Evolutionary conservation across 805 yeast genomes (phyloP).

Genomic region (Yarrowia porcina): DNA sequence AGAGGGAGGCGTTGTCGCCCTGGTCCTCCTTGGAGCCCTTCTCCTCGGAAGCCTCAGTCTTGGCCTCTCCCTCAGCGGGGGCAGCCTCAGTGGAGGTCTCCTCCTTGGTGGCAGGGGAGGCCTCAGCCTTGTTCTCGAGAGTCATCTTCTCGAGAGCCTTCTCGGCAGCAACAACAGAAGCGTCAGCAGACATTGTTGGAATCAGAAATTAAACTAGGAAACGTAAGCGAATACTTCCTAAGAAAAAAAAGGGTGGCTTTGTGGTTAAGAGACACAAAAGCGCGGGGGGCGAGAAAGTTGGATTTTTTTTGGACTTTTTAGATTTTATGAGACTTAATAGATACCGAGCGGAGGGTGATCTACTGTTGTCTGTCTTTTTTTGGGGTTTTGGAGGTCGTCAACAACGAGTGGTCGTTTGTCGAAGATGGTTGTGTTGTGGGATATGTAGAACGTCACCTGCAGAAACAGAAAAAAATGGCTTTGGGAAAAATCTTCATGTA

Average conservation of each 20-base stretch:
- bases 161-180: conserved; percentile 40
- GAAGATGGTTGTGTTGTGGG: conserved; percentile 26
- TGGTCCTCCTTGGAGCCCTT: conserved; percentile 30
- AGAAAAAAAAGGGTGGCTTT: conserved; percentile 7
- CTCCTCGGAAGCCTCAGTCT: conserved; percentile 47
- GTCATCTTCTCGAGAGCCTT: conserved; percentile 40
- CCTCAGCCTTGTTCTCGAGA: conserved; percentile 32
- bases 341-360: conserved; percentile 20
- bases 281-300: conserved; percentile 15
- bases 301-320: conserved; percentile 10
- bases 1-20: conserved; percentile 69
- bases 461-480: not conserved
- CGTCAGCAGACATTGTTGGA: conserved; percentile 36
- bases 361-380: conserved; percentile 23
- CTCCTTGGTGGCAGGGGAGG: conserved; percentile 32
- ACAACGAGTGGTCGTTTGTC: conserved; percentile 24
- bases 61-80: conserved; percentile 55
- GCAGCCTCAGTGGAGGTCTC: conserved; percentile 37
- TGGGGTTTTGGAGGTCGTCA: conserved; percentile 23
- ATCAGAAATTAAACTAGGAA: conserved; percentile 13
- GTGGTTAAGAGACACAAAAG: conserved; percentile 21
- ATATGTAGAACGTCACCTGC: conserved; percentile 26
- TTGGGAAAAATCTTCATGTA: conserved; percentile 24
- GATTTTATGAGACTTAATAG: conserved; percentile 2
- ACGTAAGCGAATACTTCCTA: conserved; percentile 13